Evolutionary conservation across 2,329 filamentous ascomycete genomes (phyloP).

Genomic region (Apiospora arundinis): DNA sequence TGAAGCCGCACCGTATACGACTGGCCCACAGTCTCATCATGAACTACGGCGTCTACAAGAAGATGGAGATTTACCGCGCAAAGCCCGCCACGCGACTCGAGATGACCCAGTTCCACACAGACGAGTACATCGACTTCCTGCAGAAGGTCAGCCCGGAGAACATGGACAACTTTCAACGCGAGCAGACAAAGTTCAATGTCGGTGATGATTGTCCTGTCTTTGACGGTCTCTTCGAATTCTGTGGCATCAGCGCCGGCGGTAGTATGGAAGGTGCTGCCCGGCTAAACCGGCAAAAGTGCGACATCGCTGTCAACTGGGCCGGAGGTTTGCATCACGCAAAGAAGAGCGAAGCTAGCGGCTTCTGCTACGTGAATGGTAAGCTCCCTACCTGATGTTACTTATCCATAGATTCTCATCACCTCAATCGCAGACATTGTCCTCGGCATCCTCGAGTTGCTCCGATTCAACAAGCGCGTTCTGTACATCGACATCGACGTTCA

Average conservation of each 20-base stretch:
- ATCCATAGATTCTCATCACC: slow-evolving; percentile 33
- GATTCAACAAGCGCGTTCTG: slow-evolving; percentile 90
- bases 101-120: slow-evolving; percentile 91
- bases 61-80: slow-evolving; percentile 92
- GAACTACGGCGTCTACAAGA: slow-evolving; percentile 94
- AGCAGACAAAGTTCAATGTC: slow-evolving; percentile 93
- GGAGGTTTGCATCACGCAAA: slow-evolving; percentile 97
- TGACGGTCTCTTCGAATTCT: slow-evolving; percentile 96
- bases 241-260: slow-evolving; percentile 90
- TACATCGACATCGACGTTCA: slow-evolving; percentile 98
- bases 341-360: slow-evolving; percentile 93
- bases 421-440: slow-evolving; percentile 86
- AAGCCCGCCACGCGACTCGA: slow-evolving; percentile 89
- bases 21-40: slow-evolving; percentile 95
- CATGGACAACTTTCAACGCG: slow-evolving; percentile 91
- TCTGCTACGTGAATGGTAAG: slow-evolving; percentile 96
- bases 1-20: slow-evolving; percentile 97
- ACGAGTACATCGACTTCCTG: slow-evolving; percentile 95
- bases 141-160: slow-evolving; percentile 97
- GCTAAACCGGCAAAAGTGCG: slow-evolving; percentile 87
- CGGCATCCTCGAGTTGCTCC: slow-evolving; percentile 89
- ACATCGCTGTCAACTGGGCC: slow-evolving; percentile 98
- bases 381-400: slow-evolving; percentile 29
- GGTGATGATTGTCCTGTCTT: slow-evolving; percentile 98
- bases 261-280: slow-evolving; percentile 93